These are phyloP conservation scores for Salix koriyanagi DNA, from an alignment of 345 rosid genomes.

Conservation along the genomic window DNA sequence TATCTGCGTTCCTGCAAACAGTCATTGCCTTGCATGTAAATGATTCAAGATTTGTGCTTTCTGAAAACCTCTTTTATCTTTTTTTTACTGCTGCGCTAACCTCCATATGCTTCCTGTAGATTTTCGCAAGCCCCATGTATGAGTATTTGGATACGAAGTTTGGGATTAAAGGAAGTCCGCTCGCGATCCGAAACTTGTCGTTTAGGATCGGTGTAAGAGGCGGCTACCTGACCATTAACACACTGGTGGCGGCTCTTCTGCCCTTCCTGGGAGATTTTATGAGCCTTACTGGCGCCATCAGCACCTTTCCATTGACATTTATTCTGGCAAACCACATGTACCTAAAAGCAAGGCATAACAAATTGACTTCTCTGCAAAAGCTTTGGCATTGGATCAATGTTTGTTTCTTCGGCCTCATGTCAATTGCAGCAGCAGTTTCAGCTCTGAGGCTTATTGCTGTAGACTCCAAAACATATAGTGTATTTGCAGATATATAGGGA, in stretches of 20 bases:
- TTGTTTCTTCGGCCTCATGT: slow-evolving; percentile 50
- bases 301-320: slow-evolving; percentile 90
- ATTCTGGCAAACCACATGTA: slow-evolving; percentile 95
- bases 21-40: slow-evolving; percentile 81
- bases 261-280: slow-evolving; percentile 89
- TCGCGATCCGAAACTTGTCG: slow-evolving; percentile 44
- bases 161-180: slow-evolving; percentile 64
- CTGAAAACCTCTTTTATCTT: neutral
- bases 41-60: neutral
- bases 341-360: slow-evolving; percentile 48
- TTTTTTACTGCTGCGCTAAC: neutral
- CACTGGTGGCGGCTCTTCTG: slow-evolving; percentile 69
- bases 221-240: slow-evolving; percentile 61
- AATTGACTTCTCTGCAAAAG: slow-evolving; percentile 44
- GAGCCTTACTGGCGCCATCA: slow-evolving; percentile 86
- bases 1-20: slow-evolving; percentile 75
- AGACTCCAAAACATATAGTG: slow-evolving; percentile 70
- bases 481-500: slow-evolving; percentile 71
- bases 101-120: slow-evolving; percentile 29
- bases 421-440: slow-evolving; percentile 66
- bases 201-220: slow-evolving; percentile 73
- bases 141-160: slow-evolving; percentile 83
- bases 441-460: slow-evolving; percentile 69
- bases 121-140: slow-evolving; percentile 89
- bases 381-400: slow-evolving; percentile 89